Evolutionary conservation across 129 eudicot species (phyloP).

Genomic region (Pseudognaphalium luteoalbum): DNA sequence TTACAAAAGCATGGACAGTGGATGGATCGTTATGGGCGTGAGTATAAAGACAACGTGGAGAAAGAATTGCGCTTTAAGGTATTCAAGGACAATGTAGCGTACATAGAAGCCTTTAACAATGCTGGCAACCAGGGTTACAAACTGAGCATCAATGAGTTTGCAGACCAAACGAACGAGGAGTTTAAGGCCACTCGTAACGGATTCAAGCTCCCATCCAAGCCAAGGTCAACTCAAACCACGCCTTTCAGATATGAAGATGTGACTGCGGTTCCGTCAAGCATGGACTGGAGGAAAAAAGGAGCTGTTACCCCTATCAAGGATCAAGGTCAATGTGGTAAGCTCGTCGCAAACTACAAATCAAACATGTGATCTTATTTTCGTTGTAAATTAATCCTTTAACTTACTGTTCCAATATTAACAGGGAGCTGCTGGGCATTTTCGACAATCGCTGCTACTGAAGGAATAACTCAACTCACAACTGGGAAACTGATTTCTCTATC

Average conservation of each 20-base stretch:
- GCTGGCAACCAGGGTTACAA: constrained; percentile 30
- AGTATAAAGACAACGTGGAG: constrained; percentile 28
- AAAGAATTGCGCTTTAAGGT: constrained; percentile 32
- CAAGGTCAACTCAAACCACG: neutral
- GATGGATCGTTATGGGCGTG: constrained; percentile 45
- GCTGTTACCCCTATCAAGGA: constrained; percentile 23
- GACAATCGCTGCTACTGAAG: constrained; percentile 61
- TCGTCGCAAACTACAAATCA: neutral
- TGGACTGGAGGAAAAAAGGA: constrained; percentile 25
- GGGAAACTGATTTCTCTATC: constrained; percentile 58
- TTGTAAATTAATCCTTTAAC: no score
- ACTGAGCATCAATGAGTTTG: constrained; percentile 34
- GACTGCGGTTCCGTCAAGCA: constrained; percentile 37
- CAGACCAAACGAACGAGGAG: constrained; percentile 41
- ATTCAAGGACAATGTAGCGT: constrained; percentile 33
- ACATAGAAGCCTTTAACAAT: constrained; percentile 29
- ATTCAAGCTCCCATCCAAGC: constrained; percentile 18
- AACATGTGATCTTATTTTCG: neutral
- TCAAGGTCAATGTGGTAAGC: constrained; percentile 29
- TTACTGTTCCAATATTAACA: constrained; percentile 6
- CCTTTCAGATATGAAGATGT: constrained; percentile 65
- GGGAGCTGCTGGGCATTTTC: constrained; percentile 94
- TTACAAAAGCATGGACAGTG: constrained; percentile 35
- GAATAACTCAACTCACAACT: constrained; percentile 62
- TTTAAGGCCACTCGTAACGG: constrained; percentile 42